Evolutionary conservation across 768 basidiomycete species (phyloP), one percentile per base, ranked within the genome.

Genomic region (Pleurotus salmoneostramineus): DNA sequence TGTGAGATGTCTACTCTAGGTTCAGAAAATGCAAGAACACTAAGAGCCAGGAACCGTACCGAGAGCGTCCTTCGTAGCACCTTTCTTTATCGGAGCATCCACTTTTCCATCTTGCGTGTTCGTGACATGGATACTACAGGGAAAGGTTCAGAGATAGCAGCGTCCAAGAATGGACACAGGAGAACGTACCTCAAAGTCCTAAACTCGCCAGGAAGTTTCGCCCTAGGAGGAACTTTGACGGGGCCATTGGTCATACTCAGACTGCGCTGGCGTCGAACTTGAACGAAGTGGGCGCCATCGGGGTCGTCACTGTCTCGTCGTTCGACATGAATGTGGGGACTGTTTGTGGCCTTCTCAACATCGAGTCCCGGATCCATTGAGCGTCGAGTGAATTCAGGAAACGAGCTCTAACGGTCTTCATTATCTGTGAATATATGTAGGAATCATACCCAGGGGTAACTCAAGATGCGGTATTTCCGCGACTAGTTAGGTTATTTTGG

Each of bases 1-100:
- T 62, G 62, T 4, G 72, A 71, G 12, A 80, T 59, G 37, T 78
- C 77, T 78, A 50, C 12, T 42, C 17, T 42, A 8, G 47, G 8
- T 21, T 33, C 8, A 3, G 8, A n/a, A 5, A 17, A 1, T 37
- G 33, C 42, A 37, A 33, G 11, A 5, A 36, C 27, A 15, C 6
- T 7, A 47, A 27, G 21, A 27, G 21, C 12, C 11, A 21, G 31
- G 32, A 32, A 15, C 55, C 56, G 15, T 11, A 64, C 66, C 65
- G 32, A 52, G 60, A 8, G 62, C 51, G 45, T 60, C 48, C 17
- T 56, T 60, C 47, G 61, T 60, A 21, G 17, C 33, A 36, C 44
- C 44, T 17, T 45, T 10, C 44, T 45, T 45, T n/a, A n/a, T n/a
- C 44, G 52, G 60, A 10, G 37, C 8, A n/a, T 57, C 54, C 10